Evolutionary conservation across 768 basidiomycete genomes (phyloP).

Genomic region (Boletus pseudo-olivaceus): DNA sequence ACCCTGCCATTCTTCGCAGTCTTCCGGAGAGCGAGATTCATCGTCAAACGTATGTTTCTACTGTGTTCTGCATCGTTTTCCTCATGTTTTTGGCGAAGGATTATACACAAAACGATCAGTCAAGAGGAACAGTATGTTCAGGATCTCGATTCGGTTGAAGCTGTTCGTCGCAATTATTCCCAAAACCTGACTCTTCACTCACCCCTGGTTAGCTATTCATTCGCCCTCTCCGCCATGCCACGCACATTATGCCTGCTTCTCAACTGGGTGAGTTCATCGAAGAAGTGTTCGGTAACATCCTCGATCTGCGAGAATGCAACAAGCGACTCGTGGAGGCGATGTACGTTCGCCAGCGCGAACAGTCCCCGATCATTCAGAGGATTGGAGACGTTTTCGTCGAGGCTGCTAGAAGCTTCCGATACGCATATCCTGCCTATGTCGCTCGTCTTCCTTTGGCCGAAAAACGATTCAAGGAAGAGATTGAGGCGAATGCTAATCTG

Average conservation of each 20-base stretch:
- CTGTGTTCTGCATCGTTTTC: neutral
- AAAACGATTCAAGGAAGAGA: constrained; percentile 82
- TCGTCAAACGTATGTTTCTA: constrained; percentile 60
- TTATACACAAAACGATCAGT: constrained; percentile 83
- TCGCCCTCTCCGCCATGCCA: constrained; percentile 47
- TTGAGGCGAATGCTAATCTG: constrained; percentile 77
- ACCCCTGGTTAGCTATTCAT: constrained; percentile 47
- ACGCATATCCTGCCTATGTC: constrained; percentile 82
- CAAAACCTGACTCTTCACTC: constrained; percentile 33
- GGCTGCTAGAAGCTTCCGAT: constrained; percentile 82
- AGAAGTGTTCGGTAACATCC: constrained; percentile 85
- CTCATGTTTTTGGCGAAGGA: constrained; percentile 30
- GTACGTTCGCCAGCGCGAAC: constrained; percentile 80
- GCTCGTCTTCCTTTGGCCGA: constrained; percentile 84
- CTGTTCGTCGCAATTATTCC: constrained; percentile 37
- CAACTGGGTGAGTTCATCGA: constrained; percentile 82
- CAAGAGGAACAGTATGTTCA: constrained; percentile 88
- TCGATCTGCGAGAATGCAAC: constrained; percentile 83
- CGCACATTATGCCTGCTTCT: constrained; percentile 53
- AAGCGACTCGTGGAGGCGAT: constrained; percentile 80
- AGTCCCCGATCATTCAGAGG: constrained; percentile 73
- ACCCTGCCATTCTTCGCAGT: constrained; percentile 44
- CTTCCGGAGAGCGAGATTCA: constrained; percentile 76
- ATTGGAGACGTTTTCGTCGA: constrained; percentile 90
- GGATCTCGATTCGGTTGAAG: constrained; percentile 82